Conservation (phyloP, 2,329 filamentous ascomycete genomes). For the Hypoxylon sp. region DNA sequence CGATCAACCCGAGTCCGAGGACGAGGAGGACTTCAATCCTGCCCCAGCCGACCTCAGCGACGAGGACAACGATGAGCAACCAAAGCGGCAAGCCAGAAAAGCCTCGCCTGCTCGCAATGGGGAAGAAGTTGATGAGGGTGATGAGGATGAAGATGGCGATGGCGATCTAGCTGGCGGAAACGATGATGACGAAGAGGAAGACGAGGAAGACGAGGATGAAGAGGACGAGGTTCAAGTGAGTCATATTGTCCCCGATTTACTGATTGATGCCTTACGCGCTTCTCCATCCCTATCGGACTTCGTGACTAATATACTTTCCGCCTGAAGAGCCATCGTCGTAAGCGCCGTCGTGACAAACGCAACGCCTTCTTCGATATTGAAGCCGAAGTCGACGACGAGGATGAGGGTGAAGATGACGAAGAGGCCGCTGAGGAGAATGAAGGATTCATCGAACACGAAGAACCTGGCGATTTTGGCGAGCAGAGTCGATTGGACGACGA, state of each 20-base stretch:
- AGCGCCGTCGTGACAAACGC: constrained; percentile 82
- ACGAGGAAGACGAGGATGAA: constrained; percentile 62
- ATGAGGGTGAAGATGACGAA: constrained; percentile 89
- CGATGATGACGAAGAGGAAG: constrained; percentile 73
- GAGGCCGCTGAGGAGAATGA: constrained; percentile 88
- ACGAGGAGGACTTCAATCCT: constrained; percentile 93
- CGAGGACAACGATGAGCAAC: constrained; percentile 68
- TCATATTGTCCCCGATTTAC: constrained; percentile 22
- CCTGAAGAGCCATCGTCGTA: constrained; percentile 76
- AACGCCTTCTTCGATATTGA: constrained; percentile 97
- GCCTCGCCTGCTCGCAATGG: constrained; percentile 50
- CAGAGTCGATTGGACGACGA: constrained; percentile 88
- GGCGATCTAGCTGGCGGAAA: constrained; percentile 64
- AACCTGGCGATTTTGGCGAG: constrained; percentile 90
- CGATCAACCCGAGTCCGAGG: constrained; percentile 72
- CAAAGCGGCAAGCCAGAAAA: constrained; percentile 41
- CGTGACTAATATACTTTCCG: constrained; percentile 12
- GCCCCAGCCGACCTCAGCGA: constrained; percentile 81
- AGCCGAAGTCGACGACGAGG: constrained; percentile 97
- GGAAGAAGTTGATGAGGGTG: constrained; percentile 63
- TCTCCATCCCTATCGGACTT: not conserved
- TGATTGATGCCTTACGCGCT: not conserved
- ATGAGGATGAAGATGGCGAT: constrained; percentile 62
- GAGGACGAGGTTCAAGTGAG: constrained; percentile 76
- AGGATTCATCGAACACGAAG: constrained; percentile 88